These are phyloP conservation scores for Tulasnella sp. DNA, from an alignment of 768 basidiomycete genomes.

Conservation along the genomic window DNA sequence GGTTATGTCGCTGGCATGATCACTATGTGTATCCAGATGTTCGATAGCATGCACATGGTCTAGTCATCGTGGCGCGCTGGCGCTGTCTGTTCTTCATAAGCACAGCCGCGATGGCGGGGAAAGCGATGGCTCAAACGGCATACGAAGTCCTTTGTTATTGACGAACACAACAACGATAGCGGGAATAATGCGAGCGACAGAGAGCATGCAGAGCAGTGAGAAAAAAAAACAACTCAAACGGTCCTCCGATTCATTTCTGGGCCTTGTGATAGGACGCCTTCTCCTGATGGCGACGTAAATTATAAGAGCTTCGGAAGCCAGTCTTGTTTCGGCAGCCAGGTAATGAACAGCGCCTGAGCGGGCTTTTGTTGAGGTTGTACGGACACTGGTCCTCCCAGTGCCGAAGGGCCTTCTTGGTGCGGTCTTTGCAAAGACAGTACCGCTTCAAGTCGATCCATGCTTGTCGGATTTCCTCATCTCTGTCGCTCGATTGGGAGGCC, in stretches of 20 bases:
- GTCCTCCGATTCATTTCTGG: neutral
- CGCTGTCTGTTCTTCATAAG: neutral
- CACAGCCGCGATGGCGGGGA: neutral
- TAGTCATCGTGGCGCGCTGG: neutral
- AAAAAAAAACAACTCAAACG: neutral
- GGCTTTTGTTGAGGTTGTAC: neutral
- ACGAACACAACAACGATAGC: neutral
- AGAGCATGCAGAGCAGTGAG: neutral
- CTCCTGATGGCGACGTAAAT: constrained; percentile 4
- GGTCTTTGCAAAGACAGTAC: neutral
- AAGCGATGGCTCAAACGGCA: constrained; percentile 1
- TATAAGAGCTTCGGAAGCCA: neutral
- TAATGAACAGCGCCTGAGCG: neutral
- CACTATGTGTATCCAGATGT: neutral
- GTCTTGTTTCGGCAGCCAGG: neutral
- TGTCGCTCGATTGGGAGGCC: neutral
- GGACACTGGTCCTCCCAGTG: neutral
- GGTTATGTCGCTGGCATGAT: neutral
- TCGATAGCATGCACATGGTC: neutral
- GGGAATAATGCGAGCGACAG: neutral
- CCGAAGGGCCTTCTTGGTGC: neutral
- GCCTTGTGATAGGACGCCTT: neutral
- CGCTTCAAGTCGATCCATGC: neutral
- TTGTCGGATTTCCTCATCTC: neutral
- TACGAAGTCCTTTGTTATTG: neutral